Percentiles rank a stretch among this genome's conserved stretches.
Conservation (phyloP, 345 rosid genomes). For the Lepidium aucheri region DNA sequence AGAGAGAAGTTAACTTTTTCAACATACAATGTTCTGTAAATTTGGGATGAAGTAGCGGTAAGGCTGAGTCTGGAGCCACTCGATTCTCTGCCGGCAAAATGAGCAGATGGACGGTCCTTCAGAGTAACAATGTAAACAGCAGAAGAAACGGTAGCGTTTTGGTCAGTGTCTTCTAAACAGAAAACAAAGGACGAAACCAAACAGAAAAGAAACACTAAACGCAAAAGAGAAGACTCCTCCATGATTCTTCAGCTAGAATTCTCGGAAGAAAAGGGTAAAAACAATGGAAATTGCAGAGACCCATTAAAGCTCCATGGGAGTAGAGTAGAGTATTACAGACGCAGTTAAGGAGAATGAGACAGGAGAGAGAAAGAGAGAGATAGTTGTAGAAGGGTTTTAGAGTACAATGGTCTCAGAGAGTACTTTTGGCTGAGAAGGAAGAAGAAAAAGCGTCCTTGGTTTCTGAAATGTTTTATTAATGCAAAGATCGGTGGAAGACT, state of each 20-base stretch:
- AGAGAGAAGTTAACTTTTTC: not conserved
- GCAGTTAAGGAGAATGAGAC: not conserved
- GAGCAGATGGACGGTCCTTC: conserved; percentile 50
- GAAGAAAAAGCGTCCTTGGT: conserved; percentile 20
- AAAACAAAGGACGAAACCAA: conserved; percentile 26
- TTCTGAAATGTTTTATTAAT: conserved; percentile 13
- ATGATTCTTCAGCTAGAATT: conserved; percentile 16
- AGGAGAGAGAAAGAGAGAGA: not conserved
- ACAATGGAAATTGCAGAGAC: conserved; percentile 10
- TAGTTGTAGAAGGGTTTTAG: not conserved
- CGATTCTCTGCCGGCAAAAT: conserved; percentile 22
- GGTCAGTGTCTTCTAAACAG: conserved; percentile 27
- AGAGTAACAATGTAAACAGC: conserved; percentile 80
- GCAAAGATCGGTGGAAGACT: conserved; percentile 24
- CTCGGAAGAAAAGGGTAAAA: conserved; percentile 16
- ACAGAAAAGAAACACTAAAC: conserved; percentile 24
- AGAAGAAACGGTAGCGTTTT: conserved; percentile 34
- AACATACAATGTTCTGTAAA: conserved; percentile 41
- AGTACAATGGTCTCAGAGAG: conserved; percentile 13
- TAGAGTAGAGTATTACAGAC: conserved; percentile 7
- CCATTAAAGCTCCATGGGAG: conserved; percentile 30
- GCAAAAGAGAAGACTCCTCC: conserved; percentile 12
- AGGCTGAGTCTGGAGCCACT: conserved; percentile 24
- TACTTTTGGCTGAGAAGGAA: conserved; percentile 5
- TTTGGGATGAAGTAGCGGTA: conserved; percentile 29